Base-by-base conservation (phyloP, 2,329 filamentous ascomycete species). In the Fusarium dlaminii region DNA sequence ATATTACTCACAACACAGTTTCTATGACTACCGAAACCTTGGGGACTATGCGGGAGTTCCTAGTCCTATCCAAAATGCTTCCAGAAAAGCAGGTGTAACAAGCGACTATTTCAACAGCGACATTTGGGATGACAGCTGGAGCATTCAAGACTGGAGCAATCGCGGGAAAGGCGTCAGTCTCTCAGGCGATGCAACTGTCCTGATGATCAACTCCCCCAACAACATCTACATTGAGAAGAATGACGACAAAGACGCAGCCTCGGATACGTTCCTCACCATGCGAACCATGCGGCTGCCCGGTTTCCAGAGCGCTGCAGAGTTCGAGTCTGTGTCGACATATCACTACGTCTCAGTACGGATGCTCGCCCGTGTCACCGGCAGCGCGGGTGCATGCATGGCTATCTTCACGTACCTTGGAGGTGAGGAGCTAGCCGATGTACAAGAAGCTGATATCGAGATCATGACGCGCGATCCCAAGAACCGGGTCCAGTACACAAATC, bases 401-500 rank as follows among this genome's bases (percentile, higher is more conserved):
- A 81, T 89, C 75, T 89, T 89, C 80, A 88, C 87, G 9, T 89
- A 88, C 79, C 81, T 82, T 29, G 80, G 63, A 12, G 68, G 83
- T 64, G 77, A 80, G 14, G 77, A 82, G 10, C 80, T 84, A 9
- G 78, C 80, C 8, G 64, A 81, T 24, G 82, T 88, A 20, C 86
- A 88, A 68, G 87, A 89, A 77, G 83, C 86, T 8, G 87, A 89
- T 74, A 81, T 89, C 32, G 87, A 90, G 79, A 82, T 89, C 55
- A 81, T 88, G 55, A 89, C 87, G 5, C 77, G 80, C 32, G 86
- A 86, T 64, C 83, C 84, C 4, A 80, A 77, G 30, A 74, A 84
- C 63, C 80, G 80, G 42, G 80, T 89, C 42, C 86, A 88, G 68
- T 91, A 89, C 80, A 91, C 89, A 20, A 91, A 91, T 77, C 89